These are phyloP conservation scores for Phanerodontia chrysosporium DNA, from an alignment of 768 basidiomycete species.

Conservation along the genomic window DNA sequence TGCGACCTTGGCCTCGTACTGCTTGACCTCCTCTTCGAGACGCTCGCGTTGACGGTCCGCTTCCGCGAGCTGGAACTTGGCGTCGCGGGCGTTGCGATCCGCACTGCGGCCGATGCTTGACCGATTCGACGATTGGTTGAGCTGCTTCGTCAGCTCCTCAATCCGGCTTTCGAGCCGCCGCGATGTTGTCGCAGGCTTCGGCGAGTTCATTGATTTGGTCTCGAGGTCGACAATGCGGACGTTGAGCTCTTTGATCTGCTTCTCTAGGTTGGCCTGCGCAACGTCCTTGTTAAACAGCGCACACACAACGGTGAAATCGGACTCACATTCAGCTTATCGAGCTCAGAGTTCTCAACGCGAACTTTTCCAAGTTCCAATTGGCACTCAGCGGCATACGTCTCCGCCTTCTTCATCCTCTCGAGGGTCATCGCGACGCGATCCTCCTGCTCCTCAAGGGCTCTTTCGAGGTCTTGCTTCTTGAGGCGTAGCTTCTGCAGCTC, in stretches of 20 bases:
- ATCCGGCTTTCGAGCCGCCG: constrained; percentile 65
- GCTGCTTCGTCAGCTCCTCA: constrained; percentile 65
- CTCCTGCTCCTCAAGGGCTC: constrained; percentile 72
- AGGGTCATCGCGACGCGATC: constrained; percentile 69
- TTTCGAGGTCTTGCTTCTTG: constrained; percentile 78
- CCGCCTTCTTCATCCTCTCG: constrained; percentile 80
- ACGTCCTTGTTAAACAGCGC: not conserved
- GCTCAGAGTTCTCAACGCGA: constrained; percentile 74
- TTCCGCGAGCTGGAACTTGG: constrained; percentile 52
- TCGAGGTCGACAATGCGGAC: constrained; percentile 80
- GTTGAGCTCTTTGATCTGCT: constrained; percentile 81
- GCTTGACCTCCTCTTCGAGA: constrained; percentile 62
- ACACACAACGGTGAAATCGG: constrained; percentile 11
- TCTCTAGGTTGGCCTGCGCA: constrained; percentile 74
- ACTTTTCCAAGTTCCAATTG: constrained; percentile 73
- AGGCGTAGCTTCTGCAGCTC: constrained; percentile 73
- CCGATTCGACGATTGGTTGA: constrained; percentile 47
- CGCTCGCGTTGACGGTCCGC: constrained; percentile 56
- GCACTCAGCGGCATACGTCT: constrained; percentile 68
- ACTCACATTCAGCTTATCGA: constrained; percentile 74
- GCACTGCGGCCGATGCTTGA: constrained; percentile 34
- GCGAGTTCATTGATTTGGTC: constrained; percentile 69
- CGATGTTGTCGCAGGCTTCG: constrained; percentile 50
- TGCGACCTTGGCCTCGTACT: constrained; percentile 55
- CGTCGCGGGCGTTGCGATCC: constrained; percentile 53